phyloP scores from a whole-genome alignment of 768 basidiomycete species.

The Myochromella boudieri region DNA sequence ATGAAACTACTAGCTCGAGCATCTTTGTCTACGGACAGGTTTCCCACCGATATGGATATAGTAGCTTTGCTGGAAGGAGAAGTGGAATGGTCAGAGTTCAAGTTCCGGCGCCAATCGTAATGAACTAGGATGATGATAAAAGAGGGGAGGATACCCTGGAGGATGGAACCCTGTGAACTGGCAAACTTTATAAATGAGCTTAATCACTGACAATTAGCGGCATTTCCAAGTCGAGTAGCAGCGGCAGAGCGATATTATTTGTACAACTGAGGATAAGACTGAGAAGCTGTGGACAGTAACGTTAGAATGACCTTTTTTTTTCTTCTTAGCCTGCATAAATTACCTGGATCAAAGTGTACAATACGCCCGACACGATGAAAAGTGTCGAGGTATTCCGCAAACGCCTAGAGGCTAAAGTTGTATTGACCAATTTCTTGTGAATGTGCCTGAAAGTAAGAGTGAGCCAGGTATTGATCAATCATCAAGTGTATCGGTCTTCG shows the following conservation, averaged over 20 bases:
- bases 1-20: no score
- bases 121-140: background rate
- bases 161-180: background rate
- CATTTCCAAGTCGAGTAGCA: background rate
- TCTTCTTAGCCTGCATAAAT: background rate
- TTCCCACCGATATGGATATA: no score
- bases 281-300: background rate
- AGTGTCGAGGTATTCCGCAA: background rate
- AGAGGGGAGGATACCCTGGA: slow-evolving; percentile 1
- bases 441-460: background rate
- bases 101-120: background rate
- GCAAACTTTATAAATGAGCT: background rate
- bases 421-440: background rate
- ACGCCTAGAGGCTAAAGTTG: background rate
- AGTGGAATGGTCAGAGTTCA: background rate
- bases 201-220: background rate
- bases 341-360: slow-evolving; percentile 1
- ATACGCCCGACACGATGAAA: background rate
- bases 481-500: background rate
- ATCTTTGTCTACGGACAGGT: no score
- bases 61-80: background rate
- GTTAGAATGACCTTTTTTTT: no score
- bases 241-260: background rate
- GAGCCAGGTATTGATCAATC: background rate
- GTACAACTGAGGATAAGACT: slow-evolving; percentile 2